phyloP scores from a whole-genome alignment of 257 asterid genomes.

The Solanum tarijense region DNA sequence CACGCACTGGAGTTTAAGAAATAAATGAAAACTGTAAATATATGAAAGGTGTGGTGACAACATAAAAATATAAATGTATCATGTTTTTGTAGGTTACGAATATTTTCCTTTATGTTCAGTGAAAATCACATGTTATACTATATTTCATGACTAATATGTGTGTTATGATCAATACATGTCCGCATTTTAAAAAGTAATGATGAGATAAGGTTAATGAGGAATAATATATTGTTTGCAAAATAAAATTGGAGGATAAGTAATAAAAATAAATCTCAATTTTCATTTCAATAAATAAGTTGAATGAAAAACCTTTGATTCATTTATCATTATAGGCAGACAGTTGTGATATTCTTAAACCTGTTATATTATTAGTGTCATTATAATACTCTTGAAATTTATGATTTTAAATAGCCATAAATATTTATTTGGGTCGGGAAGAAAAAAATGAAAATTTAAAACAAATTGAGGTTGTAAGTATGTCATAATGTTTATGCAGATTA shows the following conservation, averaged over 20 bases:
- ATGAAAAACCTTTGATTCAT: neutral
- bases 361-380: too few relatives aligned
- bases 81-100: neutral
- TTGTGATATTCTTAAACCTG: neutral
- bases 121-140: neutral
- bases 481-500: neutral
- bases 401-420: neutral
- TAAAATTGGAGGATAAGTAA: neutral
- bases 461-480: too few relatives aligned
- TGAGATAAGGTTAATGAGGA: neutral
- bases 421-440: neutral
- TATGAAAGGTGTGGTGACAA: accelerated
- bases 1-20: slow-evolving; percentile 33
- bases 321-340: neutral
- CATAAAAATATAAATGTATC: neutral
- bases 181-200: too few relatives aligned
- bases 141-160: neutral
- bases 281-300: neutral
- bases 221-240: too few relatives aligned
- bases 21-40: neutral
- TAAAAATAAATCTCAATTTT: too few relatives aligned
- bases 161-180: neutral
- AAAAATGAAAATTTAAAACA: too few relatives aligned
- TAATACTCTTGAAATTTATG: neutral
- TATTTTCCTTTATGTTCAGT: neutral